phyloP scores from a whole-genome alignment of 805 yeast species.

The Candida michaelii region DNA sequence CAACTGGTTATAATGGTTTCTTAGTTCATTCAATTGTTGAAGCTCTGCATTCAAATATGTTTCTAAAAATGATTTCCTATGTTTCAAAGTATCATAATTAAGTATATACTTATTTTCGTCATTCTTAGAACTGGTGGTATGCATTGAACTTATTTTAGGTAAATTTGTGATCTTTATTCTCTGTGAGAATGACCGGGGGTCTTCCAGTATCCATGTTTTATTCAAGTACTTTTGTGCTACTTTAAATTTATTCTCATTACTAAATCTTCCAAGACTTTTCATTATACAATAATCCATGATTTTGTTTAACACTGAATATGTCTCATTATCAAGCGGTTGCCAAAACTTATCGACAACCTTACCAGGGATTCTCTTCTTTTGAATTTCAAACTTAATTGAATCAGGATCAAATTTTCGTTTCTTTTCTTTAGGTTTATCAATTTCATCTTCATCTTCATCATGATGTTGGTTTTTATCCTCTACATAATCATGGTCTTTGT shows the following conservation, averaged over 20 bases:
- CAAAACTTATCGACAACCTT: slow-evolving; percentile 29
- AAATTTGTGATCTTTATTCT: slow-evolving; percentile 26
- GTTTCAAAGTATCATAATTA: slow-evolving; percentile 24
- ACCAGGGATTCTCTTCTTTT: slow-evolving; percentile 21
- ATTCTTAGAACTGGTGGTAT: slow-evolving; percentile 12
- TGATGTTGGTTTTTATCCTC: background rate
- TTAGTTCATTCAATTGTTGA: slow-evolving; percentile 35
- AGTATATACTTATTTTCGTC: slow-evolving; percentile 20
- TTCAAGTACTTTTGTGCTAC: slow-evolving; percentile 25
- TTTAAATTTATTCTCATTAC: slow-evolving; percentile 15
- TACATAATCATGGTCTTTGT: background rate
- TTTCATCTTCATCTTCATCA: too few species aligned
- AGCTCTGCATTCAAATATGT: slow-evolving; percentile 41
- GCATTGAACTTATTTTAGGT: slow-evolving; percentile 23
- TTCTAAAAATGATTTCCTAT: slow-evolving; percentile 30
- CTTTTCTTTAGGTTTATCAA: background rate
- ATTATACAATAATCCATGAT: slow-evolving; percentile 27
- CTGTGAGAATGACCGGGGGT: slow-evolving; percentile 22
- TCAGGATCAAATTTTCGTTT: slow-evolving; percentile 14
- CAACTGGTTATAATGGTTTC: slow-evolving; percentile 24
- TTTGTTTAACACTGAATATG: slow-evolving; percentile 19
- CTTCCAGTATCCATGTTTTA: slow-evolving; percentile 25
- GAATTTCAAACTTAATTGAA: slow-evolving; percentile 11
- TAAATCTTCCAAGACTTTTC: slow-evolving; percentile 25
- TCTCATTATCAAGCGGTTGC: slow-evolving; percentile 25